A percentile compares a stretch with the other conserved stretches of the same genome.
Evolutionary conservation across 768 basidiomycete species (phyloP).

Genomic region (Tylopilus rubrobrunneus): DNA sequence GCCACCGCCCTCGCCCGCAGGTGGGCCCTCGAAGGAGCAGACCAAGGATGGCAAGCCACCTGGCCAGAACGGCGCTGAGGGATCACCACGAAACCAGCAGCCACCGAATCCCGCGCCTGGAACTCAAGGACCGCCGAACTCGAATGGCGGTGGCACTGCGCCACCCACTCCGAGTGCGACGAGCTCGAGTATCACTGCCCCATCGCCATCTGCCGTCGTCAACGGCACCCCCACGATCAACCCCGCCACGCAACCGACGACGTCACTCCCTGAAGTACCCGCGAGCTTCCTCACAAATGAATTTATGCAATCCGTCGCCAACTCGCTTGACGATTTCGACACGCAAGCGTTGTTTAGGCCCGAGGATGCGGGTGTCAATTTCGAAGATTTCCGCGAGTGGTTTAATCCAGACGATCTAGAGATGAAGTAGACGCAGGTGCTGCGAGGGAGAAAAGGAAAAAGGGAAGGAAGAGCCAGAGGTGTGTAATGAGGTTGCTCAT

Average conservation of each 20-base stretch:
- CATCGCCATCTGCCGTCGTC: conserved; percentile 35
- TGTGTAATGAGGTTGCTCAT: neutral
- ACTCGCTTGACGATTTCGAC: conserved; percentile 39
- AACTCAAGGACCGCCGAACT: conserved; percentile 21
- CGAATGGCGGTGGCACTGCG: conserved; percentile 23
- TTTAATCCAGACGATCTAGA: conserved; percentile 53
- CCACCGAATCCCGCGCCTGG: conserved; percentile 26
- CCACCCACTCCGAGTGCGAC: conserved; percentile 37
- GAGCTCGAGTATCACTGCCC: conserved; percentile 32
- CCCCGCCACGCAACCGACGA: conserved; percentile 22
- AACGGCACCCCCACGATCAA: conserved; percentile 31
- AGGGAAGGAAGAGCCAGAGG: neutral
- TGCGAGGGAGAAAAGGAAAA: too few species aligned
- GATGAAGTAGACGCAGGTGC: conserved; percentile 16
- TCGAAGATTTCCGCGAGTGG: conserved; percentile 77
- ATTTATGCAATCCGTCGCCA: conserved; percentile 44
- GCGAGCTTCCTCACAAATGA: conserved; percentile 28
- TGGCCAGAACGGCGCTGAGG: conserved; percentile 28
- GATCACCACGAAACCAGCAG: conserved; percentile 43
- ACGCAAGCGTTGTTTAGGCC: conserved; percentile 36
- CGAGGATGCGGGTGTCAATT: conserved; percentile 50
- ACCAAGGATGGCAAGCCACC: conserved; percentile 34
- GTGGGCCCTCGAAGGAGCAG: conserved; percentile 30
- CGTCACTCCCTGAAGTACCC: conserved; percentile 27
- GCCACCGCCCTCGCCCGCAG: conserved; percentile 50